phyloP scores from a whole-genome alignment of 2,329 filamentous ascomycete species.

The Clonostachys rhizophaga region DNA sequence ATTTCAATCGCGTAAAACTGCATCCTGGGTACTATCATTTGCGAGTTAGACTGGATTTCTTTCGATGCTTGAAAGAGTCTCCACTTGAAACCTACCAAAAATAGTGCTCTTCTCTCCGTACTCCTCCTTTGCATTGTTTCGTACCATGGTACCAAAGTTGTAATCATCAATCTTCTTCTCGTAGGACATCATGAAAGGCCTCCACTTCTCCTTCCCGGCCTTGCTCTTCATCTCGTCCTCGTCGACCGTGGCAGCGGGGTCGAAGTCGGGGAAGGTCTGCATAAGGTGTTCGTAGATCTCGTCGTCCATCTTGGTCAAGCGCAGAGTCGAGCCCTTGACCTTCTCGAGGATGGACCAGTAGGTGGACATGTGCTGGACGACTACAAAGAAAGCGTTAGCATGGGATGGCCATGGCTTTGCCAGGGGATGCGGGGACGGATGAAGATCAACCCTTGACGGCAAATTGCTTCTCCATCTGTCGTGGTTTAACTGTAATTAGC shows the following conservation, averaged over 20 bases:
- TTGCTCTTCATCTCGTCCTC: constrained; percentile 99
- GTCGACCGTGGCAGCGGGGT: constrained; percentile 73
- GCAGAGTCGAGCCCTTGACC: constrained; percentile 80
- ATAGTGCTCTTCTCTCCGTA: constrained; percentile 89
- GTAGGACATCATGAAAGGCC: constrained; percentile 89
- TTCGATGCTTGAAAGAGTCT: constrained; percentile 3
- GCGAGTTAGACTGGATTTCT: not conserved
- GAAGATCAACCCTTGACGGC: constrained; percentile 77
- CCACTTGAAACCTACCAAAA: constrained; percentile 58
- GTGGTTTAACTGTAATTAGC: constrained; percentile 2
- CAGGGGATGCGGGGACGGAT: not conserved
- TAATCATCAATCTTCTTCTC: constrained; percentile 95
- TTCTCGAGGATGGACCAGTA: constrained; percentile 96
- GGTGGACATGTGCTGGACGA: constrained; percentile 91
- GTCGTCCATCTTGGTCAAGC: constrained; percentile 90
- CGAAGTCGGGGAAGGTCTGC: constrained; percentile 87
- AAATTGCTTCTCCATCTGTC: constrained; percentile 96
- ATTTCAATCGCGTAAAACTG: constrained; percentile 53
- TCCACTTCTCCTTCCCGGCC: constrained; percentile 87
- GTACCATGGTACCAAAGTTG: constrained; percentile 95
- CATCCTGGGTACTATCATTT: constrained; percentile 44
- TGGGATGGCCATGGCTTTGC: constrained; percentile 57
- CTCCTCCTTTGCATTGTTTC: constrained; percentile 71
- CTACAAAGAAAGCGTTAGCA: constrained; percentile 24
- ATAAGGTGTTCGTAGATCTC: constrained; percentile 90